These are phyloP conservation scores for Oemleria cerasiformis DNA, from an alignment of 306 rosid genomes.

Conservation along the genomic window DNA sequence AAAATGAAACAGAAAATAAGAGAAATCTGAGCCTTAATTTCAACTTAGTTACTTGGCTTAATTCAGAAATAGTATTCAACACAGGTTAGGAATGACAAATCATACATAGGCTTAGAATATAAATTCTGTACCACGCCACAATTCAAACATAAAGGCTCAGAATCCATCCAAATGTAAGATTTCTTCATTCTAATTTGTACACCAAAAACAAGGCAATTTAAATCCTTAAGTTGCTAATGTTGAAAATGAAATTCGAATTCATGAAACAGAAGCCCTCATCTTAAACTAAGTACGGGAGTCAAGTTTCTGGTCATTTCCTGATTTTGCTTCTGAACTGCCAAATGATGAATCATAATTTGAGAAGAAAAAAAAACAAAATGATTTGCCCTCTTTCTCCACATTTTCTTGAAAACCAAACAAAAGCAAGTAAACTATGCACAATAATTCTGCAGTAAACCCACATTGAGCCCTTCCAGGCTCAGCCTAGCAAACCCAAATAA, in stretches of 20 bases:
- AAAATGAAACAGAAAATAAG: background rate
- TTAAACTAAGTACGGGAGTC: background rate
- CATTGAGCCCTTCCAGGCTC: background rate
- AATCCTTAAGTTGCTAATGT: background rate
- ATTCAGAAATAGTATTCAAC: background rate
- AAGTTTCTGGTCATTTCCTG: background rate
- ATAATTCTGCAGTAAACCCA: background rate
- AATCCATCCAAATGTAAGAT: background rate
- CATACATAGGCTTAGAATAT: background rate
- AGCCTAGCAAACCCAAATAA: conserved; percentile 20
- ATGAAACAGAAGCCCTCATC: too few relatives aligned
- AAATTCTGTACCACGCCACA: background rate
- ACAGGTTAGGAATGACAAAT: background rate
- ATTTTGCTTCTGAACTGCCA: background rate
- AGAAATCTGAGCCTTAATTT: background rate
- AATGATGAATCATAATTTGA: conserved; percentile 1
- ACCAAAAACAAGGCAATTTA: background rate
- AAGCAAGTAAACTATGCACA: background rate
- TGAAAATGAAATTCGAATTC: background rate
- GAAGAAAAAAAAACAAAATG: background rate
- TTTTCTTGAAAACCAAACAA: conserved; percentile 20
- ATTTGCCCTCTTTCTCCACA: background rate
- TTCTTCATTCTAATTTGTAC: conserved; percentile 22
- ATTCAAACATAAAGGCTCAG: background rate
- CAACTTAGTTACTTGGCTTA: background rate